These are phyloP conservation scores for Cronartium quercuum DNA, from an alignment of 1,284 basidiomycete species.

Conservation along the genomic window DNA sequence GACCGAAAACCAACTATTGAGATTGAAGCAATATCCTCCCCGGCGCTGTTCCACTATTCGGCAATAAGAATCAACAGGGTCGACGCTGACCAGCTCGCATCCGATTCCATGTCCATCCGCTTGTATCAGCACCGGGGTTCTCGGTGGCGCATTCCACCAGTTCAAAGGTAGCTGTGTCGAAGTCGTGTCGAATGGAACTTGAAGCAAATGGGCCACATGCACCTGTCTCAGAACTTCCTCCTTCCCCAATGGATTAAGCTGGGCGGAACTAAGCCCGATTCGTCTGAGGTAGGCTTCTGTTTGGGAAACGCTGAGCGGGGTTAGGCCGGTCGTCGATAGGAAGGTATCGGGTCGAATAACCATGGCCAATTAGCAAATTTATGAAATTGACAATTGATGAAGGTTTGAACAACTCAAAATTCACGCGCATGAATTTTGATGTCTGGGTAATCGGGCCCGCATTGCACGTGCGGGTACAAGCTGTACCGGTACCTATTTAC, in stretches of 20 bases:
- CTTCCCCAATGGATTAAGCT: not conserved
- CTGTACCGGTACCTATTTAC: too few species aligned
- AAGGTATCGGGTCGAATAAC: too few species aligned
- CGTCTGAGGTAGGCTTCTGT: conserved; percentile 4
- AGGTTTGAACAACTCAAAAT: too few species aligned
- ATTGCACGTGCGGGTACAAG: too few species aligned
- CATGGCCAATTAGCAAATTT: too few species aligned
- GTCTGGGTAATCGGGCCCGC: too few species aligned
- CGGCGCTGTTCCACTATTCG: conserved; percentile 7
- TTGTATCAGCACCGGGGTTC: not conserved
- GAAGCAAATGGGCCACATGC: conserved; percentile 5
- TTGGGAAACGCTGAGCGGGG: too few species aligned
- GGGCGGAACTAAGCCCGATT: not conserved
- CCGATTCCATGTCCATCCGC: not conserved
- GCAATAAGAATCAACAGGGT: not conserved
- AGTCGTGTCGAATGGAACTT: conserved; percentile 27
- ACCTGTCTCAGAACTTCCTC: not conserved
- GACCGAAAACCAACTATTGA: conserved; percentile 9
- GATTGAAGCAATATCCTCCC: conserved; percentile 26
- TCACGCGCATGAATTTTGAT: too few species aligned
- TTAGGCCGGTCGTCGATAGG: too few species aligned
- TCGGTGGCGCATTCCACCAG: conserved; percentile 10
- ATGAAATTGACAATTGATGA: too few species aligned
- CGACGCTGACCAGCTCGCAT: conserved; percentile 1
- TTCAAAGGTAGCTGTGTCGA: conserved; percentile 5